These are phyloP conservation scores for Penicillium ucsense DNA, from an alignment of 495 filamentous ascomycete genomes.

Conservation along the genomic window DNA sequence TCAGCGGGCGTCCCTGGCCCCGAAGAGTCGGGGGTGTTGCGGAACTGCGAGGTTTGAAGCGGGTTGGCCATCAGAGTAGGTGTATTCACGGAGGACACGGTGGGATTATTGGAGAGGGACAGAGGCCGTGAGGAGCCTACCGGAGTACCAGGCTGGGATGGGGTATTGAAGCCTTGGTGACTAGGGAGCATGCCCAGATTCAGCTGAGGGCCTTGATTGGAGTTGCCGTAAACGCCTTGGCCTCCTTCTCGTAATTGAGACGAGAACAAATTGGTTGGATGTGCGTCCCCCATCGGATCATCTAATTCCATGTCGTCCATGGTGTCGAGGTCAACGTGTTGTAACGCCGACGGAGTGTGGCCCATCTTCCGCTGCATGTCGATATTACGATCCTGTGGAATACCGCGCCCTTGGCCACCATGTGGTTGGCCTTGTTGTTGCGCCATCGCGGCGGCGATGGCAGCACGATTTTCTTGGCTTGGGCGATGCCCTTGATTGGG, in stretches of 20 bases:
- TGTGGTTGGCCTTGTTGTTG: slow-evolving; percentile 47
- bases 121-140: slow-evolving; percentile 54
- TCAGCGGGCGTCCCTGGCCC: slow-evolving; percentile 64
- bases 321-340: slow-evolving; percentile 63
- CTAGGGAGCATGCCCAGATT: slow-evolving; percentile 61
- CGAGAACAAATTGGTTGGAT: slow-evolving; percentile 51
- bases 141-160: slow-evolving; percentile 80
- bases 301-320: slow-evolving; percentile 98
- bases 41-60: slow-evolving; percentile 51
- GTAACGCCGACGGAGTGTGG: slow-evolving; percentile 31
- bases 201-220: slow-evolving; percentile 57
- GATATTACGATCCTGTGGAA: slow-evolving; percentile 31
- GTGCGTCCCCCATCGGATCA: slow-evolving; percentile 57
- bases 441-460: slow-evolving; percentile 42
- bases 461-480: slow-evolving; percentile 46
- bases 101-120: slow-evolving; percentile 83
- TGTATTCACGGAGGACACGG: slow-evolving; percentile 95
- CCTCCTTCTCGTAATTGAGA: slow-evolving; percentile 43
- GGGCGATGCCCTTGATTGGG: slow-evolving; percentile 47
- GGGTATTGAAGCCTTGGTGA: slow-evolving; percentile 67
- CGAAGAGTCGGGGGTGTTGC: slow-evolving; percentile 64
- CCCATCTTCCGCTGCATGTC: slow-evolving; percentile 37
- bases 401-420: slow-evolving; percentile 29
- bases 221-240: slow-evolving; percentile 61
- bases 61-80: slow-evolving; percentile 69